These are phyloP conservation scores for Silene uniflora DNA, from an alignment of 148 eudicot species.

Conservation along the genomic window DNA sequence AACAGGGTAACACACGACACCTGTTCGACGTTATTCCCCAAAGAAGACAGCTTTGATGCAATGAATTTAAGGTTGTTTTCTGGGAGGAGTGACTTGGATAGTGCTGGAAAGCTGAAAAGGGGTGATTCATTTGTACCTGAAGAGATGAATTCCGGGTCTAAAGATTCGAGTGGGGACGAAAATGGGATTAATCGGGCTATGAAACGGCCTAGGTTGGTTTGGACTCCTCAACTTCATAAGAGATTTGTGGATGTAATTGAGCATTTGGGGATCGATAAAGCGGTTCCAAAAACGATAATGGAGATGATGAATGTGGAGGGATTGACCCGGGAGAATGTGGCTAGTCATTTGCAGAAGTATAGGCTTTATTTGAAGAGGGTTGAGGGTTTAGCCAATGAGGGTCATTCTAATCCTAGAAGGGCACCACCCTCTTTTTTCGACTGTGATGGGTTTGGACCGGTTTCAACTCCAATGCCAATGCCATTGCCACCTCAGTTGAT, in stretches of 20 bases:
- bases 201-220: conserved; percentile 39
- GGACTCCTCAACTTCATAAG: conserved; percentile 49
- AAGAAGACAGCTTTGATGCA: conserved; percentile 25
- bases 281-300: conserved; percentile 50
- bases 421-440: conserved; percentile 24
- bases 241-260: conserved; percentile 47
- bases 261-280: conserved; percentile 45
- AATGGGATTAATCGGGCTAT: conserved; percentile 29
- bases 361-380: conserved; percentile 45
- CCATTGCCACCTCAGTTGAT: conserved; percentile 11
- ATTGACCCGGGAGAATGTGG: conserved; percentile 46
- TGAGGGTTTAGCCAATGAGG: conserved; percentile 29
- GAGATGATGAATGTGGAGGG: conserved; percentile 56
- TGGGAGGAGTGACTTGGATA: conserved; percentile 18
- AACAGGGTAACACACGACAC: conserved; percentile 15
- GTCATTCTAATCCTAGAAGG: conserved; percentile 15
- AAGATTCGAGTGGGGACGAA: conserved; percentile 29
- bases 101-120: conserved; percentile 14
- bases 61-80: conserved; percentile 33
- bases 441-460: conserved; percentile 20
- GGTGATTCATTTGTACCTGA: conserved; percentile 25
- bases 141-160: conserved; percentile 31
- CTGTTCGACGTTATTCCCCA: conserved; percentile 35
- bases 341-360: conserved; percentile 52
- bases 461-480: conserved; percentile 5